Conservation (phyloP, 2,329 filamentous ascomycete species). For the Aspergillaceae sp. region DNA sequence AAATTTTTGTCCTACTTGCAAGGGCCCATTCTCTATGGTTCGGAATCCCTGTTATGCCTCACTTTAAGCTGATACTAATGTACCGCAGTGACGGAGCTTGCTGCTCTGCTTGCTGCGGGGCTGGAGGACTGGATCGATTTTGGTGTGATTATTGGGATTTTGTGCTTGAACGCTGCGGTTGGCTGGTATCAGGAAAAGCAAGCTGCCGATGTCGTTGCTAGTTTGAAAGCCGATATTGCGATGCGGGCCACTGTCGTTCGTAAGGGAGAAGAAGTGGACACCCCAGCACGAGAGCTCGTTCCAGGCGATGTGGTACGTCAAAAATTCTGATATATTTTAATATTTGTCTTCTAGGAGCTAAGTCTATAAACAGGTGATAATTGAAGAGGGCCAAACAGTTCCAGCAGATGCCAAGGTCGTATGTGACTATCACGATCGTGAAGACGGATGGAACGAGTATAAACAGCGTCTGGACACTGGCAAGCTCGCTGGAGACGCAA, state of each 20-base stretch:
- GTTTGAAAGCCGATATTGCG: conserved; percentile 68
- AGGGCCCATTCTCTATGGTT: conserved; percentile 69
- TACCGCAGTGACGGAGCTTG: conserved; percentile 58
- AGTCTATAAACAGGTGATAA: conserved; percentile 45
- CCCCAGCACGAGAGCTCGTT: conserved; percentile 63
- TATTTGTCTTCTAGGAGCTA: too few species aligned
- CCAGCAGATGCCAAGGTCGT: conserved; percentile 63
- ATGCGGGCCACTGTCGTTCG: conserved; percentile 62
- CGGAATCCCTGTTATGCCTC: conserved; percentile 19
- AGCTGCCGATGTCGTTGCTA: conserved; percentile 67
- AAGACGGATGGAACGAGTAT: conserved; percentile 58
- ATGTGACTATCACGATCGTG: conserved; percentile 58
- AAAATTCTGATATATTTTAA: not conserved
- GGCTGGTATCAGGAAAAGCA: conserved; percentile 79
- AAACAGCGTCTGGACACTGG: conserved; percentile 55
- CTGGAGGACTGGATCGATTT: conserved; percentile 68
- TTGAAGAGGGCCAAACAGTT: conserved; percentile 63
- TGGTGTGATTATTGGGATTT: conserved; percentile 67
- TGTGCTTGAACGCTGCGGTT: conserved; percentile 64
- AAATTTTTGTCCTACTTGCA: conserved; percentile 68
- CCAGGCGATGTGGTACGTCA: conserved; percentile 63
- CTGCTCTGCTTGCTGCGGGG: conserved; percentile 64
- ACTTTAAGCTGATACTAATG: not conserved
- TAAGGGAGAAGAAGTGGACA: conserved; percentile 56
- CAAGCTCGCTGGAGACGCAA: conserved; percentile 41